A percentile compares a stretch with the other conserved stretches of the same genome.
Conservation (phyloP, 257 asterid species). For the Ligustrum vulgare region DNA sequence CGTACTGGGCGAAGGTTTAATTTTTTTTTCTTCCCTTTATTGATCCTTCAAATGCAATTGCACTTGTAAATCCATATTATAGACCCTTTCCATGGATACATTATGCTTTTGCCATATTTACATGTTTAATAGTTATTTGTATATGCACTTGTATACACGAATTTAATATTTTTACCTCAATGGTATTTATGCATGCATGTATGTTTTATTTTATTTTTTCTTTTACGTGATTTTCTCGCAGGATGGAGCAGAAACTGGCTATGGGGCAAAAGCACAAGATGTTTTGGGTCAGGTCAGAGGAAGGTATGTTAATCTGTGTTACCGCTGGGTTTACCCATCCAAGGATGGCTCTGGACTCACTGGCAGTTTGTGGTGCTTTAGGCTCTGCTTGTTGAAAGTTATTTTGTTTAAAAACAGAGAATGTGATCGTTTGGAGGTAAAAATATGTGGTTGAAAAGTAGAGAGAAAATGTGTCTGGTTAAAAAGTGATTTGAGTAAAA, state of each 20-base stretch:
- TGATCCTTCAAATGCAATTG: conserved; percentile 1
- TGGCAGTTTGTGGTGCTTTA: neutral
- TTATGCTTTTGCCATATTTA: neutral
- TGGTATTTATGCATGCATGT: neutral
- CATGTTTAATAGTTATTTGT: neutral
- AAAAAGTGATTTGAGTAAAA: too few species aligned
- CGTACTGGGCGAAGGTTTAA: conserved; percentile 96
- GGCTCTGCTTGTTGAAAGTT: too few species aligned
- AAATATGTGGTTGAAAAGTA: too few species aligned
- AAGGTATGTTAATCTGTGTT: conserved; percentile 56
- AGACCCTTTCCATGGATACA: neutral
- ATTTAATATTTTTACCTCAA: neutral
- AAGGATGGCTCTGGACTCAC: neutral
- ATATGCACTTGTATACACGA: neutral
- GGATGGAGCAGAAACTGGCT: conserved; percentile 94
- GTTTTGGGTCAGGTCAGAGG: conserved; percentile 94
- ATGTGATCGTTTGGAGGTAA: too few species aligned
- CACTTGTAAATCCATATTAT: neutral
- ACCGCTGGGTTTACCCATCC: neutral
- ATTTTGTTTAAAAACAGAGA: too few species aligned
- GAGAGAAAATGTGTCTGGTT: too few species aligned
- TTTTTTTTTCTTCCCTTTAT: neutral
- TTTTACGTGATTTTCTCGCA: conserved; percentile 26
- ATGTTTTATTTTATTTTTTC: neutral
- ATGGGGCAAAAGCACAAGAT: conserved; percentile 99